Evolutionary conservation across 305 asterid species (phyloP).

Genomic region (Fraxinus sp.): DNA sequence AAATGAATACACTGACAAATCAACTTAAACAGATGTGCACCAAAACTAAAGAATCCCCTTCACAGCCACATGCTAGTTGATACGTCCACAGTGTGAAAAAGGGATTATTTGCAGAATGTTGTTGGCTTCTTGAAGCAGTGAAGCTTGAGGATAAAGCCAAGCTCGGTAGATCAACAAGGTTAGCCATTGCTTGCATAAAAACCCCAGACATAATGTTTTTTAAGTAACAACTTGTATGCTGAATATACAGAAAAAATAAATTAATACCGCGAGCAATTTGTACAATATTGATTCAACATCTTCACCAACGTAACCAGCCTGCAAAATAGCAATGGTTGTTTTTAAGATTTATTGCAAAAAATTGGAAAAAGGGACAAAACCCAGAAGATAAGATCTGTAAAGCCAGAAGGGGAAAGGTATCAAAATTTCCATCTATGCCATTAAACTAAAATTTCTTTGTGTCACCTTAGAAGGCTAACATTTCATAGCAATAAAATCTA

Average conservation of each 20-base stretch:
- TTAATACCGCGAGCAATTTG: conserved; percentile 70
- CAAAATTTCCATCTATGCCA: not conserved
- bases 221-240: conserved; percentile 2
- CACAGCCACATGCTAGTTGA: conserved; percentile 1
- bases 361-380: conserved; percentile 5
- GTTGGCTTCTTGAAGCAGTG: conserved; percentile 12
- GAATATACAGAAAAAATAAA: conserved; percentile 15
- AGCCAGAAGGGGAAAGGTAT: not conserved
- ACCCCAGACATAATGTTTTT: not conserved
- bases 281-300: conserved; percentile 93
- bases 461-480: not conserved
- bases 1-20: not conserved
- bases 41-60: conserved; percentile 14
- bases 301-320: conserved; percentile 99
- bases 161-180: conserved; percentile 20
- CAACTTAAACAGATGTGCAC: conserved; percentile 4
- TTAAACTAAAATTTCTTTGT: not conserved
- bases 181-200: not conserved
- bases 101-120: conserved; percentile 1
- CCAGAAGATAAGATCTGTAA: conserved; percentile 1
- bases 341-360: conserved; percentile 24
- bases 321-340: conserved; percentile 34
- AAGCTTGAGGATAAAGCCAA: conserved; percentile 15
- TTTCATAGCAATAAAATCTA: not conserved
- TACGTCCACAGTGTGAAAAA: conserved; percentile 1